Base-by-base conservation (phyloP, 257 asterid genomes). In the Linaria vulgaris region DNA sequence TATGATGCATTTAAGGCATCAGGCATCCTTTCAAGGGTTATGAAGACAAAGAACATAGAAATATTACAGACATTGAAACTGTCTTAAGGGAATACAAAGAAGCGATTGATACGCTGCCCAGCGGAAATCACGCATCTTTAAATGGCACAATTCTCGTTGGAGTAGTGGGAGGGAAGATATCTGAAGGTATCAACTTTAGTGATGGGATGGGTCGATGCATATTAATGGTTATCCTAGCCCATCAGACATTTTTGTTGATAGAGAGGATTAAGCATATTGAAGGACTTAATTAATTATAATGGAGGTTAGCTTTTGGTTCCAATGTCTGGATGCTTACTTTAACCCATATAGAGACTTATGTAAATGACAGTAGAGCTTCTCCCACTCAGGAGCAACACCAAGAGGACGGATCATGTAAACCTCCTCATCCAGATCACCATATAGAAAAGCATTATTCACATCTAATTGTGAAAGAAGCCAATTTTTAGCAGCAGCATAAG, bases 151-250 rank as follows among this genome's bases (percentile, higher is more conserved):
- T 92, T 70, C 88, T 92, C 64, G 72, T 87, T 54, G 97, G 97
- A 22, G 83, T 92, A 63, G 99, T 92, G 17, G 99, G 99, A 47
- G 99, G 99, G 27, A 92, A 92, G 81, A 78, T 92, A 76, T 92
- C 99, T 5, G 99, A 92, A 80, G 99, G 99, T 52, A 92, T 92
- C 72, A 92, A 92, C 79, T 85, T 92, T 24, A 87, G 96, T 24
- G 92, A 92, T 54, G 97, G 97, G 21, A 85, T 88, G 59, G 97
- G 99, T 23, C 80, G 97, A 64, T 92, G 99, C 79, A 81, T 92
- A 71, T 83, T 92, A 64, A 92, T 92, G 99, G 97, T 87, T 92
- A 89, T 74, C 94, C 97, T 9, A 87, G 86, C 76, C 99, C 97
- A 37, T 90, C 97, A 23, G 96, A 89, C 64, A 65, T 96, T 85